Evolutionary conservation across 1,284 basidiomycete species (phyloP).

Genomic region (Pseudozyma sp.): DNA sequence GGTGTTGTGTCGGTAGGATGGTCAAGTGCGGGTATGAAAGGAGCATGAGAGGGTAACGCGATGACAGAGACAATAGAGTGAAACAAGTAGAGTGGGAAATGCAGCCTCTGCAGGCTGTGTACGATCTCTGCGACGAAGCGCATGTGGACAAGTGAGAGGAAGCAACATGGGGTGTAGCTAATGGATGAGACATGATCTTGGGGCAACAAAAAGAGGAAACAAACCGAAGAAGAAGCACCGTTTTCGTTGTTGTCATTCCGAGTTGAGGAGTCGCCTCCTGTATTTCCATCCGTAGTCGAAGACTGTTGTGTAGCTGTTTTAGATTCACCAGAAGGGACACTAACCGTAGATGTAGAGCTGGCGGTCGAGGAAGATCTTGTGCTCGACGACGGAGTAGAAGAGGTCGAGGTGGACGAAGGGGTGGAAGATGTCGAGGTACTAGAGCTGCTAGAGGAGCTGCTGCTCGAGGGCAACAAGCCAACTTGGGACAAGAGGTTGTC

Average conservation of each 20-base stretch:
- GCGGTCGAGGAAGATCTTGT: conserved; percentile 27
- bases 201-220: conserved; percentile 25
- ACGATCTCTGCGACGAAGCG: conserved; percentile 31
- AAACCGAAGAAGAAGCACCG: conserved; percentile 23
- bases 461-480: not conserved
- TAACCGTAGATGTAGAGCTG: conserved; percentile 28
- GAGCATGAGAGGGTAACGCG: not conserved
- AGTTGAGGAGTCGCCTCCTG: conserved; percentile 1
- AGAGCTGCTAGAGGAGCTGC: conserved; percentile 18
- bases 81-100: not conserved
- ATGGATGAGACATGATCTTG: conserved; percentile 17
- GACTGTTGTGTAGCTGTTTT: conserved; percentile 11
- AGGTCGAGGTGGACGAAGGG: conserved; percentile 21
- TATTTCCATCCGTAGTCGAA: not conserved
- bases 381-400: conserved; percentile 27
- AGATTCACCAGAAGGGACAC: conserved; percentile 25
- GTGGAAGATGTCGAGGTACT: conserved; percentile 15
- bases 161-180: conserved; percentile 22
- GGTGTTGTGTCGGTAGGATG: not conserved
- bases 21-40: not conserved
- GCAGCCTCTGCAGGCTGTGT: not conserved
- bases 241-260: conserved; percentile 1
- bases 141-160: conserved; percentile 34
- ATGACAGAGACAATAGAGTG: not conserved
- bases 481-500: not conserved